phyloP scores from a whole-genome alignment of 768 basidiomycete species.

The Boletus pseudo-olivaceus region DNA sequence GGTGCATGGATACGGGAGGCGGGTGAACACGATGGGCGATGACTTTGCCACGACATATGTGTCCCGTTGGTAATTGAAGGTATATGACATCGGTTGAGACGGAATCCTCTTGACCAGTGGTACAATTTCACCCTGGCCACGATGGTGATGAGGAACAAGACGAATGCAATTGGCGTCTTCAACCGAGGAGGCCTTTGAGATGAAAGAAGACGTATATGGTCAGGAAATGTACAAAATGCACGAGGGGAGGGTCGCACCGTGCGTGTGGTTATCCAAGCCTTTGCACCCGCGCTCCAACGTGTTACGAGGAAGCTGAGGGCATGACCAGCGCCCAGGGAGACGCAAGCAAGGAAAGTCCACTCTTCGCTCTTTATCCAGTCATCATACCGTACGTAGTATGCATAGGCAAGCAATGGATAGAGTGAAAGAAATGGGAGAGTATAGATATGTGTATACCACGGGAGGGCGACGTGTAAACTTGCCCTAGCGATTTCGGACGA shows the following conservation, averaged over 20 bases:
- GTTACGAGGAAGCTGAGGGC: conserved; percentile 91
- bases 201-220: not conserved
- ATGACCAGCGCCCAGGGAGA: conserved; percentile 80
- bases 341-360: conserved; percentile 95
- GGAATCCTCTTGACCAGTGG: conserved; percentile 60
- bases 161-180: conserved; percentile 78
- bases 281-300: conserved; percentile 79
- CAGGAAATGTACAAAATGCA: not conserved
- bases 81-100: conserved; percentile 59
- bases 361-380: conserved; percentile 90
- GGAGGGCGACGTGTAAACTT: conserved; percentile 61
- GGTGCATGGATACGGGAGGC: conserved; percentile 86
- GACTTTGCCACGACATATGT: conserved; percentile 72
- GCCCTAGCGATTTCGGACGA: conserved; percentile 68
- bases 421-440: conserved; percentile 73
- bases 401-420: conserved; percentile 83
- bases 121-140: conserved; percentile 89
- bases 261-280: conserved; percentile 75
- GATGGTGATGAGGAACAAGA: conserved; percentile 74
- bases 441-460: conserved; percentile 72
- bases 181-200: conserved; percentile 52
- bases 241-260: conserved; percentile 43
- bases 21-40: conserved; percentile 62
- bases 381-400: conserved; percentile 90
- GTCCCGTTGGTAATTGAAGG: conserved; percentile 94